Base-by-base conservation (phyloP, 192 early-diverging fungal species). In the Helicostylum pulchrum region DNA sequence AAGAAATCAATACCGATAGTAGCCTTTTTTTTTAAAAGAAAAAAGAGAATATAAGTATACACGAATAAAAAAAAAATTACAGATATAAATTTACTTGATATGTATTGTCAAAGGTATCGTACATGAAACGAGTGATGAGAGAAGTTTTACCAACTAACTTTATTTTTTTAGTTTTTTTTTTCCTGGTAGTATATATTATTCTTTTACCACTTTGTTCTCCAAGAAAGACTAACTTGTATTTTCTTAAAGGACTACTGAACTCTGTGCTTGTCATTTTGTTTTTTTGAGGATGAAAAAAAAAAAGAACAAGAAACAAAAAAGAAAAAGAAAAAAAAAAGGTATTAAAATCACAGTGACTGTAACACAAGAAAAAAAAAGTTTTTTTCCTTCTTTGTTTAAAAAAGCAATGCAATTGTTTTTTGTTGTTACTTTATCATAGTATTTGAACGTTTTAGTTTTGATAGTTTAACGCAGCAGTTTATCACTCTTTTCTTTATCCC, bases 1-100 rank as follows among this genome's bases (percentile, higher is more conserved):
- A 98, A 75, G 78, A 99, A 99, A 71, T 99, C 97, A 64, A 99
- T 98, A 64, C 97, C 96, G 62, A 99, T 99, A 39, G 97, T 99
- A 26, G 97, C 92, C 91, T 93, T 26, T 26, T 26, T 26, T 26
- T 26, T 26, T 26, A 26, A 26, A 26, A 26, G 2, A 2, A 21
- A 3, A 10, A 14, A n/a, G 23, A 26, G 31, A 20, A 7, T 42
- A 20, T 19, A 20, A 36, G 2, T 26, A 26, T 2, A 26, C 26
- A 26, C 2, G 30, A n/a, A 31, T 46, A 8, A 11, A 77, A 55
- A 45, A 10, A 17, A 32, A 14, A 36, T 10, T n/a, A 10, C 11
- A 19, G 14, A 30, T 19, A 7, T 19, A 1, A 20, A 14, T n/a
- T 39, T 75, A 85, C 81, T 76, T 90, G 93, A 78, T 99, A 98